These are phyloP conservation scores for Brettanomyces custersianus DNA, from an alignment of 805 yeast genomes.

Conservation along the genomic window DNA sequence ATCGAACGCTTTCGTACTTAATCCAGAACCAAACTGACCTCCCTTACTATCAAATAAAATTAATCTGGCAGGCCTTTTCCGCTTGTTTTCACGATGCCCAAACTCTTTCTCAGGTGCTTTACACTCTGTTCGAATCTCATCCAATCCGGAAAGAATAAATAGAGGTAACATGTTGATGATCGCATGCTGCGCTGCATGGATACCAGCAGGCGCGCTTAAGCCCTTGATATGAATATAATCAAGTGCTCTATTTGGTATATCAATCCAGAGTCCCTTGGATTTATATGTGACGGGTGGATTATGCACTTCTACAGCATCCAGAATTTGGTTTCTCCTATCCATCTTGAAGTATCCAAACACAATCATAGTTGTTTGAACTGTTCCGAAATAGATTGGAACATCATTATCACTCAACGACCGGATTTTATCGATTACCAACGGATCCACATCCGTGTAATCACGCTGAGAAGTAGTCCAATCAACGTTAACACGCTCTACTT, in stretches of 20 bases:
- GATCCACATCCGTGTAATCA: conserved; percentile 91
- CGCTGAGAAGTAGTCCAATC: conserved; percentile 92
- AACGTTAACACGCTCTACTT: conserved; percentile 80
- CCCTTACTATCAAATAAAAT: conserved; percentile 81
- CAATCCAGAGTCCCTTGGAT: conserved; percentile 89
- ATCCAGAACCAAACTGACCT: conserved; percentile 71
- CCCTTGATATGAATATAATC: conserved; percentile 46
- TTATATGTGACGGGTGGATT: conserved; percentile 68
- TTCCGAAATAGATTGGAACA: conserved; percentile 68
- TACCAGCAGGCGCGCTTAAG: conserved; percentile 75
- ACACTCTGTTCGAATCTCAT: conserved; percentile 86
- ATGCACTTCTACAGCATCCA: conserved; percentile 88
- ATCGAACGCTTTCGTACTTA: conserved; percentile 72
- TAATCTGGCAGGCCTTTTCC: conserved; percentile 81
- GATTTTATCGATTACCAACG: conserved; percentile 58
- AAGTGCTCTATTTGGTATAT: conserved; percentile 62
- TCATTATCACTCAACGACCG: conserved; percentile 42
- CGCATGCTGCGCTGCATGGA: conserved; percentile 96
- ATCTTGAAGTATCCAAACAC: conserved; percentile 93
- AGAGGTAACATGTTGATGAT: conserved; percentile 71
- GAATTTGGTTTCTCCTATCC: conserved; percentile 64
- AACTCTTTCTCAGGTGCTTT: conserved; percentile 97
- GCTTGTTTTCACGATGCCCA: conserved; percentile 57
- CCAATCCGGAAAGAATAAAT: conserved; percentile 56
- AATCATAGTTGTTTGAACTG: conserved; percentile 56